Percentiles rank a stretch among this genome's conserved stretches.
phyloP scores from a whole-genome alignment of 129 eudicot genomes.

The Flaveria trinervia region DNA sequence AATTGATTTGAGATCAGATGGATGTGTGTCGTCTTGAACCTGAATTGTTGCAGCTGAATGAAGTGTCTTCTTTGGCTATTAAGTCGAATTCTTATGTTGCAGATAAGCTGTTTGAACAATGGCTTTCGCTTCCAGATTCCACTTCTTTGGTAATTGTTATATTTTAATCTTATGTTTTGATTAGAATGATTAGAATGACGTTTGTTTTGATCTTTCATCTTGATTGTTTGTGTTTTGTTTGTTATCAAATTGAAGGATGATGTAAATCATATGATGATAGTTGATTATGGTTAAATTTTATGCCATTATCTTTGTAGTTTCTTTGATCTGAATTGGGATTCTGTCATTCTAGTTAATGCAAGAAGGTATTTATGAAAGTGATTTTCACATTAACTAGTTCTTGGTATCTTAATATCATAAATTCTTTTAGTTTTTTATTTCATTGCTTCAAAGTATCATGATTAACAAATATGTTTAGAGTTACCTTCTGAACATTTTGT shows the following conservation, averaged over 20 bases:
- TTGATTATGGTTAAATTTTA: constrained; percentile 5
- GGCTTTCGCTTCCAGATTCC: constrained; percentile 92
- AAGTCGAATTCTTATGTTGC: constrained; percentile 77
- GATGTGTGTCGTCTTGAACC: constrained; percentile 72
- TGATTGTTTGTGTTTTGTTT: constrained; percentile 3
- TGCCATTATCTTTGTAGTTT: constrained; percentile 5
- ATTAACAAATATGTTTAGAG: background rate
- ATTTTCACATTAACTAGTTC: too few relatives aligned
- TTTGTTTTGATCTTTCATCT: background rate
- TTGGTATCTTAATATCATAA: too few relatives aligned
- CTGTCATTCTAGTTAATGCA: too few relatives aligned
- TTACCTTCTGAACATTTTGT: constrained; percentile 1
- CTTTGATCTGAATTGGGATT: too few relatives aligned
- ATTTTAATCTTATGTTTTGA: background rate
- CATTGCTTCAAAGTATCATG: background rate
- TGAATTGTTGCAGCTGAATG: constrained; percentile 77
- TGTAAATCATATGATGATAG: background rate
- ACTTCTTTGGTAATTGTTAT: constrained; percentile 51
- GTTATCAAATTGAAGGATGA: constrained; percentile 8
- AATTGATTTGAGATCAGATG: constrained; percentile 73
- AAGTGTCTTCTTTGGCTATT: constrained; percentile 69
- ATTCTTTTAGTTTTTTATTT: too few relatives aligned
- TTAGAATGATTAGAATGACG: background rate
- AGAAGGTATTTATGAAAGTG: too few relatives aligned
- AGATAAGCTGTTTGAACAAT: constrained; percentile 78